These are phyloP conservation scores for Rhodotorula sp. DNA, from an alignment of 1,284 basidiomycete species.

Conservation along the genomic window DNA sequence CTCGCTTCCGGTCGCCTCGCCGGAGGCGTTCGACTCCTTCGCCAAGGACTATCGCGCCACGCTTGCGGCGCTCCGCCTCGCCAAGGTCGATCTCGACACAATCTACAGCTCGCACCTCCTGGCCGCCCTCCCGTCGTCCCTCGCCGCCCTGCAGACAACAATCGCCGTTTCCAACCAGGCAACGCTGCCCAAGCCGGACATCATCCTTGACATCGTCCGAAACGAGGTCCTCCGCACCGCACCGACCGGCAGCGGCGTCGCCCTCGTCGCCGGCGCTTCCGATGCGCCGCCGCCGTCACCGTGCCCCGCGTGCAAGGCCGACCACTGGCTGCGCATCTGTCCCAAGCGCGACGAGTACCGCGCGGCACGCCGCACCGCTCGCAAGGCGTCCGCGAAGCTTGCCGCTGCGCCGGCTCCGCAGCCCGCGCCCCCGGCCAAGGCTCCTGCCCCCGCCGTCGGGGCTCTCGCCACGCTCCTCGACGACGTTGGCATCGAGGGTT, in stretches of 20 bases:
- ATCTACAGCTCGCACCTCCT: conserved; percentile 5
- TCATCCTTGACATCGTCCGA: too few relatives aligned
- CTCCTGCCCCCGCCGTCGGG: not conserved
- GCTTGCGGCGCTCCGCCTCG: not conserved
- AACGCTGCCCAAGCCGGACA: not conserved
- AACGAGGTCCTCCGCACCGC: conserved; percentile 12
- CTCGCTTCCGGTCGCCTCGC: too few relatives aligned
- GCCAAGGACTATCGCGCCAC: conserved; percentile 1
- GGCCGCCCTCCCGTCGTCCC: not conserved
- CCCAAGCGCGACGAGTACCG: too few relatives aligned
- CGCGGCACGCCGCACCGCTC: too few relatives aligned
- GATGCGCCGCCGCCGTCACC: not conserved
- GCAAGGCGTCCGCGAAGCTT: too few relatives aligned
- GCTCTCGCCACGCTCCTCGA: not conserved
- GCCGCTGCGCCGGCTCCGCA: not conserved
- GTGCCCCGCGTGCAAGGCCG: not conserved
- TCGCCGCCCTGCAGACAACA: not conserved
- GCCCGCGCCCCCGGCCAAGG: too few relatives aligned
- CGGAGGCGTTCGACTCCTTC: too few relatives aligned
- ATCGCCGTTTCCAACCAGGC: not conserved
- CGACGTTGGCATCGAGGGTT: not conserved
- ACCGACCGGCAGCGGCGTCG: not conserved
- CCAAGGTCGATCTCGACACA: not conserved
- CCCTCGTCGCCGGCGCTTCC: not conserved
- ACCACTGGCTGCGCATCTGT: not conserved